Conservation (phyloP, 1,284 basidiomycete species). For the Kwoniella shivajii region DNA sequence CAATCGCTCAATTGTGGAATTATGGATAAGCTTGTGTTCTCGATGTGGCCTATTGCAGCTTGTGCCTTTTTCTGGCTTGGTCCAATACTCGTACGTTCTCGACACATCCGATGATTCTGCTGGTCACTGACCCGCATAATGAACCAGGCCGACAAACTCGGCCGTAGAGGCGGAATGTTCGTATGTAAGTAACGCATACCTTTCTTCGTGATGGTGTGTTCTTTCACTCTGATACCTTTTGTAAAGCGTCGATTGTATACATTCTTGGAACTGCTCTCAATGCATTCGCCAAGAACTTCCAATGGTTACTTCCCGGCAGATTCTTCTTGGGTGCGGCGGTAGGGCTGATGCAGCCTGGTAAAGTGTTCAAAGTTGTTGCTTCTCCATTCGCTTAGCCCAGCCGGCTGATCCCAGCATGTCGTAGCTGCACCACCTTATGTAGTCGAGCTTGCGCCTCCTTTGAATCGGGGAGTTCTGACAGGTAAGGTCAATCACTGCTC, state of each 20-base stretch:
- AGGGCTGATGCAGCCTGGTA: conserved; percentile 26
- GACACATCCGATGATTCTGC: neutral
- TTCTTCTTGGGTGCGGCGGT: conserved; percentile 24
- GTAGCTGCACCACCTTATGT: conserved; percentile 29
- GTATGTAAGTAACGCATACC: conserved; percentile 17
- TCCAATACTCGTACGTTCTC: conserved; percentile 21
- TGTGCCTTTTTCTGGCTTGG: conserved; percentile 32
- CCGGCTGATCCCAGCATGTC: neutral
- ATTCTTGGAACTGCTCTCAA: conserved; percentile 23
- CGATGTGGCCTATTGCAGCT: conserved; percentile 32
- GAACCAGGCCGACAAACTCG: conserved; percentile 23
- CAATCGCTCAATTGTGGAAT: neutral
- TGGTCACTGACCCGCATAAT: neutral
- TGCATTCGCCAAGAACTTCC: conserved; percentile 23
- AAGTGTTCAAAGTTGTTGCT: neutral
- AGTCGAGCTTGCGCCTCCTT: conserved; percentile 26
- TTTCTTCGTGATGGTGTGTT: neutral
- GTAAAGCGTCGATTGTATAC: conserved; percentile 20
- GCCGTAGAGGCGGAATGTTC: conserved; percentile 27
- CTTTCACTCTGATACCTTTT: neutral
- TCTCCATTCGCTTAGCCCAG: neutral
- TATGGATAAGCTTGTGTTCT: conserved; percentile 25
- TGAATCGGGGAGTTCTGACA: conserved; percentile 18
- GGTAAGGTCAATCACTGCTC: conserved; percentile 6
- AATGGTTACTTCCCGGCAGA: conserved; percentile 27